Base-by-base conservation (phyloP, 345 rosid genomes). In the Linum tenue region DNA sequence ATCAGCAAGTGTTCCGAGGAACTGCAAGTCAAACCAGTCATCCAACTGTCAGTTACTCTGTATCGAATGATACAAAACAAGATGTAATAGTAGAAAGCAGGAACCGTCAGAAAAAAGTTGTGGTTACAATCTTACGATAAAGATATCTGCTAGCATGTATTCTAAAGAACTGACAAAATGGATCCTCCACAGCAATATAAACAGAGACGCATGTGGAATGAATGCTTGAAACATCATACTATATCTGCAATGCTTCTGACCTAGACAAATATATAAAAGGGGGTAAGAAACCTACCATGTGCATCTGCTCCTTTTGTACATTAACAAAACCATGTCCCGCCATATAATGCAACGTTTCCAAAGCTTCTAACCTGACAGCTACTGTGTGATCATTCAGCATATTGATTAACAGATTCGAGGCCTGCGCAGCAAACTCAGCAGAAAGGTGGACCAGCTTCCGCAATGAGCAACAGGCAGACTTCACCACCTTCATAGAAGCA, bases 351-450 rank as follows among this genome's bases (percentile, higher is more conserved):
- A 90, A 71, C 51, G 92, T 77, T 71, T 84, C 82, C 80, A 94
- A 68, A 74, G 90, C 84, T 70, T 86, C 84, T 72, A 83, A 76
- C 78, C 95, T 84, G 74, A 90, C 92, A 78, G 66, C 67, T 70
- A 77, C 75, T 16, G 87, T 80, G 72, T 86, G 86, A 80, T 90
- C 97, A 78, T 90, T 90, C 69, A 94, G 80, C 85, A 94, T 75
- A 77, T 90, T 90, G 84, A 83, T 84, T 85, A 94, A 77, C 70
- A 81, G 77, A 73, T 76, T 80, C 53, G 90, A 78, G 77, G 94
- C 87, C 77, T 77, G 95, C 69, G 67, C 73, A 67, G 99, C 82
- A 82, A 94, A 94, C 75, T 80, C 79, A 73, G 78, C 70, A 74
- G 92, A 94, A 67, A 83, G 78, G 77, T 63, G 65, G 37, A 79